These are phyloP conservation scores for Dothideomycetes sp. DNA, from an alignment of 2,329 filamentous ascomycete genomes.

Conservation along the genomic window DNA sequence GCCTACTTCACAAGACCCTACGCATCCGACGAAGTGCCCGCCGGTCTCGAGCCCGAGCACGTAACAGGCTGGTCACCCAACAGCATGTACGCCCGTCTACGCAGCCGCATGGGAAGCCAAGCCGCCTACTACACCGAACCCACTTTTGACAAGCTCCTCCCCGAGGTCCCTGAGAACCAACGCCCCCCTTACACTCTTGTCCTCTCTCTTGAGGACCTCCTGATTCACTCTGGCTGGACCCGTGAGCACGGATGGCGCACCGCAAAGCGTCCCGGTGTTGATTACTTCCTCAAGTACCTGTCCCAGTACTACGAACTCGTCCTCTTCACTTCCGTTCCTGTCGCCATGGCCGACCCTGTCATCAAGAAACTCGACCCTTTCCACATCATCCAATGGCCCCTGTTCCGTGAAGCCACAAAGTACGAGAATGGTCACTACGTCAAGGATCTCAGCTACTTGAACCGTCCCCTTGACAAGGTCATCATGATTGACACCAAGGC, in stretches of 20 bases:
- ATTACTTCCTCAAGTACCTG: slow-evolving; percentile 95
- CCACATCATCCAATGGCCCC: slow-evolving; percentile 87
- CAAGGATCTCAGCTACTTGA: slow-evolving; percentile 98
- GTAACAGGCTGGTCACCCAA: slow-evolving; percentile 69
- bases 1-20: slow-evolving; percentile 82
- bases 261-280: slow-evolving; percentile 87
- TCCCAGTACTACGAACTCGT: slow-evolving; percentile 98
- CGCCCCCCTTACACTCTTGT: slow-evolving; percentile 87
- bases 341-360: slow-evolving; percentile 74
- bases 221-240: slow-evolving; percentile 91
- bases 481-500: slow-evolving; percentile 86
- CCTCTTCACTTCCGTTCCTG: slow-evolving; percentile 84
- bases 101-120: slow-evolving; percentile 63
- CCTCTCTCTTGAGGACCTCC: slow-evolving; percentile 82
- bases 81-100: slow-evolving; percentile 73
- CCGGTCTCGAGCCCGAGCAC: slow-evolving; percentile 48
- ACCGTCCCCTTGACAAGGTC: slow-evolving; percentile 89
- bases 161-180: slow-evolving; percentile 66
- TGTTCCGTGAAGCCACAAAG: slow-evolving; percentile 93
- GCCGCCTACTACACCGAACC: slow-evolving; percentile 94
- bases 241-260: slow-evolving; percentile 91
- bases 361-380: slow-evolving; percentile 91
- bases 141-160: slow-evolving; percentile 85
- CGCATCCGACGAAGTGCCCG: slow-evolving; percentile 58
- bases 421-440: slow-evolving; percentile 94